Percentiles rank a stretch among this genome's conserved stretches.
phyloP scores from a whole-genome alignment of 2,329 filamentous ascomycete species.

The Epichloe sp. region DNA sequence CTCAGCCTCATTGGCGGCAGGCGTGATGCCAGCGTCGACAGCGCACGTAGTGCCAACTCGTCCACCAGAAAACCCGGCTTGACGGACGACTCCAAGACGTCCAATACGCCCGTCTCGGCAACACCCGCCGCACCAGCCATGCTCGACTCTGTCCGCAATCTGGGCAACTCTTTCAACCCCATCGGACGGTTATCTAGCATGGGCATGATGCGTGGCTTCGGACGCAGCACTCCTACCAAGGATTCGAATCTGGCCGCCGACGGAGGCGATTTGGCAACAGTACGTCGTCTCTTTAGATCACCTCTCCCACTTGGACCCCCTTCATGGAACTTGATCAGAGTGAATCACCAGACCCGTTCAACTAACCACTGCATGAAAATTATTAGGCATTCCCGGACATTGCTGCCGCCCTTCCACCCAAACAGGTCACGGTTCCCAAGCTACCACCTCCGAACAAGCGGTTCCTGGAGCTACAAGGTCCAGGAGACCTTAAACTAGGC shows the following conservation, averaged over 20 bases:
- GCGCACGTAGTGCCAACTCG: conserved; percentile 51
- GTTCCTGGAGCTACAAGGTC: conserved; percentile 60
- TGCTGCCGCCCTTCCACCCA: conserved; percentile 39
- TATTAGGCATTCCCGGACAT: conserved; percentile 47
- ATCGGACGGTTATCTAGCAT: conserved; percentile 67
- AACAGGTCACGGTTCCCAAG: conserved; percentile 32
- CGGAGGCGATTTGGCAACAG: conserved; percentile 43
- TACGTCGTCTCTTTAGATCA: conserved; percentile 21
- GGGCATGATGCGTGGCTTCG: conserved; percentile 62
- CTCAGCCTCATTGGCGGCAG: conserved; percentile 60
- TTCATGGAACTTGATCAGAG: not conserved
- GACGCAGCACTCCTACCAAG: conserved; percentile 35
- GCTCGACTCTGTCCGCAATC: conserved; percentile 68
- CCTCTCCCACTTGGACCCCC: not conserved
- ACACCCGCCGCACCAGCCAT: conserved; percentile 44
- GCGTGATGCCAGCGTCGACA: conserved; percentile 69
- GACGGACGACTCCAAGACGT: conserved; percentile 23
- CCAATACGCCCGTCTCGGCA: conserved; percentile 16
- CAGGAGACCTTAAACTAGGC: conserved; percentile 56
- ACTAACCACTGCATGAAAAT: not conserved
- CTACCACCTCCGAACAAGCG: conserved; percentile 55
- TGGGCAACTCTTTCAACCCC: conserved; percentile 71
- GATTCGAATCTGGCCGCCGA: conserved; percentile 29
- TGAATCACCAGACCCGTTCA: not conserved
- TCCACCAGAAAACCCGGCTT: conserved; percentile 47